These are phyloP conservation scores for Saccharomycopsis sp. DNA, from an alignment of 805 yeast species.

Conservation along the genomic window DNA sequence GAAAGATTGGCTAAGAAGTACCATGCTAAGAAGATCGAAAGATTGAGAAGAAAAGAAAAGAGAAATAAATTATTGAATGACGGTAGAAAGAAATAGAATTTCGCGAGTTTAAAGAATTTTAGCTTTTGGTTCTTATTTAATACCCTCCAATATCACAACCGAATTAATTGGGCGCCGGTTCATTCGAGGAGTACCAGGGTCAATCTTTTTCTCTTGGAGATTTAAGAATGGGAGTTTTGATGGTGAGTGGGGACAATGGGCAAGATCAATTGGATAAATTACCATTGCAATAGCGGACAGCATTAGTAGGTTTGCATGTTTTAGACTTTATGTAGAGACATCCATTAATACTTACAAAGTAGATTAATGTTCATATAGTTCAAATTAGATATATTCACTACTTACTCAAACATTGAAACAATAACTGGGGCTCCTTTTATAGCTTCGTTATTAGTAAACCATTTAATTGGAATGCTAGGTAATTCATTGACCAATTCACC, in stretches of 20 bases:
- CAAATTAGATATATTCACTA: not conserved
- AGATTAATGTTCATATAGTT: too few species aligned
- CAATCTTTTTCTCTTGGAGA: too few species aligned
- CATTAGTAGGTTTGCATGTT: too few species aligned
- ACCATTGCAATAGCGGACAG: too few species aligned
- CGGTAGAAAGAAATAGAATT: conserved; percentile 43
- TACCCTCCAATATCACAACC: too few species aligned
- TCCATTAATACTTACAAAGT: too few species aligned
- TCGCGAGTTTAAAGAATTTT: not conserved
- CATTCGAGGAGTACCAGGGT: too few species aligned
- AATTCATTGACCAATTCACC: conserved; percentile 65
- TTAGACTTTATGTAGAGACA: too few species aligned
- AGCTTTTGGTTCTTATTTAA: not conserved
- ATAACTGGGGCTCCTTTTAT: conserved; percentile 46
- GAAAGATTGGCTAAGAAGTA: conserved; percentile 76
- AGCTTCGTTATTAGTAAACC: conserved; percentile 86
- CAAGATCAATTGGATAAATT: too few species aligned
- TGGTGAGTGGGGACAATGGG: too few species aligned
- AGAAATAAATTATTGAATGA: conserved; percentile 90
- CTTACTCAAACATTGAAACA: conserved; percentile 16
- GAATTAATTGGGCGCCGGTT: too few species aligned
- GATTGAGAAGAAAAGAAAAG: conserved; percentile 87
- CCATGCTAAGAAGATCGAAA: conserved; percentile 88
- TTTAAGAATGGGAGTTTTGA: too few species aligned
- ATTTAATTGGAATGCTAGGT: conserved; percentile 28